Evolutionary conservation across 352 stramenopile species (phyloP).

Genomic region (Pythium phragmiticola): DNA sequence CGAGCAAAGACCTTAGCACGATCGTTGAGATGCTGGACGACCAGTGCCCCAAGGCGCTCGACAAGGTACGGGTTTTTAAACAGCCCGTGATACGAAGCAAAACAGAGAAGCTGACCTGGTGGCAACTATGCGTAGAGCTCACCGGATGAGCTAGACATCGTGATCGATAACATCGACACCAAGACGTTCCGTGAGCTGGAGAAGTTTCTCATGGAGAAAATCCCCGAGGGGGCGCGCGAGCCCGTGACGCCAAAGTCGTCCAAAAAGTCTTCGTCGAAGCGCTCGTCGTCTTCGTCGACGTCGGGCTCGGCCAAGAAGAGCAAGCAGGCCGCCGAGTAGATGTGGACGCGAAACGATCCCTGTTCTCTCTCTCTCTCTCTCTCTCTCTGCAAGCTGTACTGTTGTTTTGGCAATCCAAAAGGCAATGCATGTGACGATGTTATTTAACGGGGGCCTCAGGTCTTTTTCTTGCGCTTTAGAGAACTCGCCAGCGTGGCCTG

Average conservation of each 20-base stretch:
- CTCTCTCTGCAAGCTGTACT: not conserved
- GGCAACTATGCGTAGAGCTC: slow-evolving; percentile 43
- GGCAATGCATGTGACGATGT: slow-evolving; percentile 4
- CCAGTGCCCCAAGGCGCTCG: slow-evolving; percentile 80
- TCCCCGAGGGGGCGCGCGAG: slow-evolving; percentile 66
- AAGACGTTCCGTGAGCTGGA: slow-evolving; percentile 88
- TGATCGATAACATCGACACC: slow-evolving; percentile 85
- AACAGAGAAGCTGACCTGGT: not conserved
- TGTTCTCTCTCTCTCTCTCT: too few species aligned
- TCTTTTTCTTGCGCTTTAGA: slow-evolving; percentile 47
- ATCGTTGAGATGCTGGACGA: slow-evolving; percentile 84
- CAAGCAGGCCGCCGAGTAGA: slow-evolving; percentile 37
- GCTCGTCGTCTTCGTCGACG: slow-evolving; percentile 21
- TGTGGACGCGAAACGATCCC: not conserved
- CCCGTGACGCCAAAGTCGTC: slow-evolving; percentile 65
- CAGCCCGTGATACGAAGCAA: too few species aligned
- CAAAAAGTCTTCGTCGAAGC: slow-evolving; percentile 35
- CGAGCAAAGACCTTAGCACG: slow-evolving; percentile 63
- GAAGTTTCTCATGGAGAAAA: slow-evolving; percentile 74
- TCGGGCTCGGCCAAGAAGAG: slow-evolving; percentile 52
- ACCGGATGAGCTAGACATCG: slow-evolving; percentile 86
- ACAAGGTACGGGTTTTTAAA: slow-evolving; percentile 46
- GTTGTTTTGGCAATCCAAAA: not conserved
- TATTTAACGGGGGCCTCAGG: slow-evolving; percentile 12
- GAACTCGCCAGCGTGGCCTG: slow-evolving; percentile 52